Evolutionary conservation across 441 rosid genomes (phyloP), one percentile per base, ranked within the genome.

Genomic region (Arabidopsis hybrid): DNA sequence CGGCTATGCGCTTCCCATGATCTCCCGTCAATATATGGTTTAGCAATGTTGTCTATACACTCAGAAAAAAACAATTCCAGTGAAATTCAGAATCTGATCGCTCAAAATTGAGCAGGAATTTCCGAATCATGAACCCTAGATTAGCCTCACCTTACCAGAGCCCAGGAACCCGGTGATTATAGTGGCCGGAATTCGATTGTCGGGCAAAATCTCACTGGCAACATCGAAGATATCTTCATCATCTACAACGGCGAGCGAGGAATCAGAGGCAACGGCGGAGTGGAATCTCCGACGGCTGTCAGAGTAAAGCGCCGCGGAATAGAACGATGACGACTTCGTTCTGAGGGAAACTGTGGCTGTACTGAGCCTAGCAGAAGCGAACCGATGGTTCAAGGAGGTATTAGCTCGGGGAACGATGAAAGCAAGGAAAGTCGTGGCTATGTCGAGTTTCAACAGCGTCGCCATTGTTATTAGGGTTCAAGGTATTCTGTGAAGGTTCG

Each of bases 1-100:
- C 97, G 12, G 97, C 97, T 68, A 95, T 89, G 18, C 91, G 91
- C 80, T 95, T 95, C 70, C 99, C 97, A 72, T 91, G 97, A 66
- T 88, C 82, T 17, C 93, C 96, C 8, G 96, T 95, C 88, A 92
- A 76, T 16, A 91, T 95, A 76, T 92, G 97, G 78, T 92, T 95
- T 39, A 92, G 87, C 69, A 92, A 80, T 17, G 99, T 95, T 14
- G 99, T 92, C 97, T 92, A 85, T 60, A 64, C 39, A 21, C 26
- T 52, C 71, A 65, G 50, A 11, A 50, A 57, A 26, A 57, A 43
- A 18, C 36, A 31, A 46, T 64, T 8, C 39, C 3, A 18, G 38
- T 6, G 36, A 51, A 13, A 60, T 5, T 39, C 5, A 63, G 8
- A 39, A 64, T 57, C 53, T 56, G 10, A 12, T 10, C 42, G 14